Evolutionary conservation across 768 basidiomycete genomes (phyloP).

Genomic region (Termitomyces heimii): DNA sequence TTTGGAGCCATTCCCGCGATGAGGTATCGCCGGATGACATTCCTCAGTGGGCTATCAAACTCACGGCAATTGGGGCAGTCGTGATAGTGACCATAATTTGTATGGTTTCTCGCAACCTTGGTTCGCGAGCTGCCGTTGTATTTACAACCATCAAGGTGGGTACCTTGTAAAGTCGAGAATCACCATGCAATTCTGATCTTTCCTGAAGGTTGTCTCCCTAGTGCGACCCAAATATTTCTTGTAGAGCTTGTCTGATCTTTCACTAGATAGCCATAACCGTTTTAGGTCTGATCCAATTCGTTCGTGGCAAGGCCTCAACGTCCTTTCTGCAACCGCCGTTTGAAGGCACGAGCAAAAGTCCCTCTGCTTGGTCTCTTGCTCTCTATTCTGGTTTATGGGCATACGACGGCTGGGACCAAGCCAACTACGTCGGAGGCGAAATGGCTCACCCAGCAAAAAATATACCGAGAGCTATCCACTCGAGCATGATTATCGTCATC

Average conservation of each 20-base stretch:
- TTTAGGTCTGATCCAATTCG: constrained; percentile 74
- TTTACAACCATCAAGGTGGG: constrained; percentile 82
- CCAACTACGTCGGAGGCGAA: constrained; percentile 88
- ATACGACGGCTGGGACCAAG: constrained; percentile 95
- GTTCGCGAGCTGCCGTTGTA: constrained; percentile 78
- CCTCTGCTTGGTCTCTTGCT: constrained; percentile 87
- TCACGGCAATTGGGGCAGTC: constrained; percentile 74
- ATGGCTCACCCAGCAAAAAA: constrained; percentile 79
- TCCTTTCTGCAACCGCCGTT: constrained; percentile 70
- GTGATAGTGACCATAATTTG: constrained; percentile 71
- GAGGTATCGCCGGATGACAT: constrained; percentile 73
- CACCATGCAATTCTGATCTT: background rate
- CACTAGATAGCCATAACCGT: constrained; percentile 63
- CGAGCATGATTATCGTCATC: constrained; percentile 81
- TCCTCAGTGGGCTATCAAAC: constrained; percentile 88
- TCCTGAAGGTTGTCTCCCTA: constrained; percentile 52
- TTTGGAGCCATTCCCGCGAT: constrained; percentile 69
- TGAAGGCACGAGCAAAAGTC: constrained; percentile 64
- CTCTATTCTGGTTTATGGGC: constrained; percentile 95
- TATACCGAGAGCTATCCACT: constrained; percentile 83
- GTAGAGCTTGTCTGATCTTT: background rate
- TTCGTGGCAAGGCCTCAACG: constrained; percentile 60
- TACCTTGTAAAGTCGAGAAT: background rate
- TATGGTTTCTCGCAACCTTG: constrained; percentile 68
- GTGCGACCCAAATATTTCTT: constrained; percentile 31